Evolutionary conservation across 805 yeast genomes (phyloP).

Genomic region (Suhomyces emberorum): DNA sequence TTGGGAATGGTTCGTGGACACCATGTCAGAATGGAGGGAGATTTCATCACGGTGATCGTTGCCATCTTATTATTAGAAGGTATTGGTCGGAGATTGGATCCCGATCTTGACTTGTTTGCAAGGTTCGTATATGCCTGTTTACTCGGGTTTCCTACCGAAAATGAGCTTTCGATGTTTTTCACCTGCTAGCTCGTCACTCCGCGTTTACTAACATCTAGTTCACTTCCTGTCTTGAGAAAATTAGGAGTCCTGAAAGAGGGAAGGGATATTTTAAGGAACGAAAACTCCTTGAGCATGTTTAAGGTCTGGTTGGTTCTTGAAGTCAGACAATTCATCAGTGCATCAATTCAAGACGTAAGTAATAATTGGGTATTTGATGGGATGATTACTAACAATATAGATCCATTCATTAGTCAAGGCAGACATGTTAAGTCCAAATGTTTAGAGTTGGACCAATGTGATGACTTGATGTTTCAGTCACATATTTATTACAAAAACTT

Average conservation of each 20-base stretch:
- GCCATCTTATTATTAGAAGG: constrained; percentile 92
- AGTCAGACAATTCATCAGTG: constrained; percentile 78
- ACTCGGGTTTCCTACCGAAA: constrained; percentile 41
- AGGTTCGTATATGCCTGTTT: constrained; percentile 69
- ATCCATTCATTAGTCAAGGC: constrained; percentile 43
- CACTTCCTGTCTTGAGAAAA: constrained; percentile 81
- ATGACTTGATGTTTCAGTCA: no score
- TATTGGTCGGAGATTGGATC: constrained; percentile 90
- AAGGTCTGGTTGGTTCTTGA: constrained; percentile 91
- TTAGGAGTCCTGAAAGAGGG: constrained; percentile 71
- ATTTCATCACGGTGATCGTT: constrained; percentile 91
- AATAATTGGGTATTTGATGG: no score
- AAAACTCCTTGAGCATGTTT: constrained; percentile 71
- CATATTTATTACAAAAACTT: no score
- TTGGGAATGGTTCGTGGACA: constrained; percentile 87
- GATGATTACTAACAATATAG: constrained; percentile 27
- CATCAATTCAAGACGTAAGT: constrained; percentile 77
- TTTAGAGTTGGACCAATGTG: constrained; percentile 20
- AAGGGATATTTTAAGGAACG: constrained; percentile 50
- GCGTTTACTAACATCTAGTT: constrained; percentile 40
- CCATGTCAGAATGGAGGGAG: constrained; percentile 97
- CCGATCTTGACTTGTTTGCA: constrained; percentile 90
- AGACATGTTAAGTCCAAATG: constrained; percentile 45
- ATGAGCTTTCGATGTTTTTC: constrained; percentile 13
- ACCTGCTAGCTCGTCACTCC: constrained; percentile 1